Evolutionary conservation across 2,329 filamentous ascomycete genomes (phyloP), one percentile per base, ranked within the genome.

Genomic region (Colletotrichum limetticola): DNA sequence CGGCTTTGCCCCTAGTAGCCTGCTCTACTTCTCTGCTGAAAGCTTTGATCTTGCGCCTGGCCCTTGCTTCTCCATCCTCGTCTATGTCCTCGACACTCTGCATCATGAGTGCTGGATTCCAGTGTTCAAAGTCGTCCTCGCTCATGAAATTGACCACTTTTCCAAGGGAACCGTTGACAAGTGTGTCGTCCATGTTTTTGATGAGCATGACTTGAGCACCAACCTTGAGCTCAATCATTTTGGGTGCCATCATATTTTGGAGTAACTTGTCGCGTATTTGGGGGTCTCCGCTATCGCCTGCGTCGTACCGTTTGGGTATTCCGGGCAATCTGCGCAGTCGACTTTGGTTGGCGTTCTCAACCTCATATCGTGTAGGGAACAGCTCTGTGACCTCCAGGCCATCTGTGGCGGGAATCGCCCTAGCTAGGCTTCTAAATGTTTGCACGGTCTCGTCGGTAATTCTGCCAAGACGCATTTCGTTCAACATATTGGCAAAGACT

Each of bases 161-260:
- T 28, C 97, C 97, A 11, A 99, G 87, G 0, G 96, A 97, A 5
- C 97, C 97, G 79, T 99, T 99, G 76, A 98, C 97, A 0, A 99
- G 88, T 0, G 91, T 92, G 52, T 98, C 95, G 79, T 99, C 97
- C 84, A 98, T 92, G 78, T 99, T 99, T 83, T 99, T 99, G 87
- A 99, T 98, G n/a, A 99, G 86, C 97, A 99, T 99, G 57, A 99
- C 97, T 80, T 99, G 97, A 0, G 97, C 94, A 11, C 95, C 94
- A 75, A 97, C 92, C 82, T 98, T 98, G 35, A 99, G 84, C 42
- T 93, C 91, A 24, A 99, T 90, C 0, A 83, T 80, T 77, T 93
- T 92, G 0, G 97, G 95, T 0, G 97, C 95, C 94, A 99, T 98
- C 90, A 97, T 97, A 79, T 96, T 98, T 6, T 89, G 83, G 6